A percentile compares a stretch with the other conserved stretches of the same genome.
phyloP scores from a whole-genome alignment of 169 alveolate genomes.

The Eimeria sp. region DNA sequence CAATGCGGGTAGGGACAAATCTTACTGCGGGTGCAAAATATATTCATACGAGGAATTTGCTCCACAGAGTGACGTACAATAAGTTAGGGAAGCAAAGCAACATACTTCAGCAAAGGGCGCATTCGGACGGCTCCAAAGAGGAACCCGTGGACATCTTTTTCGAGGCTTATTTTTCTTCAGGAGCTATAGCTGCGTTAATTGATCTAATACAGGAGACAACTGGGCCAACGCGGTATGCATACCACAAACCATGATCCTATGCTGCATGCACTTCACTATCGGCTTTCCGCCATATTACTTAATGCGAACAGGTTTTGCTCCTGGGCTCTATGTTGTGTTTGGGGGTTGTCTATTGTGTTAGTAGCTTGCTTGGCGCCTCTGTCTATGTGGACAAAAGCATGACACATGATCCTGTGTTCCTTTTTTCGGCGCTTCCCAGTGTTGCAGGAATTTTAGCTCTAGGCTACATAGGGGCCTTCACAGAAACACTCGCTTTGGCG shows the following conservation, averaged over 20 bases:
- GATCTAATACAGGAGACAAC: conserved; percentile 95
- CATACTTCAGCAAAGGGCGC: background rate
- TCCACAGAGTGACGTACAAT: background rate
- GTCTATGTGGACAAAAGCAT: background rate
- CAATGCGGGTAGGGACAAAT: conserved; percentile 87
- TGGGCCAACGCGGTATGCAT: conserved; percentile 90
- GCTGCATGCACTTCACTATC: background rate
- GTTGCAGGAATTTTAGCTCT: conserved; percentile 97
- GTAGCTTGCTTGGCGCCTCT: too few relatives aligned
- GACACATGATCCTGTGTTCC: background rate
- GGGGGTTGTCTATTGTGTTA: too few relatives aligned
- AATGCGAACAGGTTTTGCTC: too few relatives aligned
- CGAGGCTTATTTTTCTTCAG: conserved; percentile 65
- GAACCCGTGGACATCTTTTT: background rate
- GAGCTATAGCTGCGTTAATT: conserved; percentile 97
- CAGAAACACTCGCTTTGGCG: conserved; percentile 96
- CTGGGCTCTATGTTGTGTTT: too few relatives aligned
- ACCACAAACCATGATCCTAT: background rate
- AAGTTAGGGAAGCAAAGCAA: too few relatives aligned
- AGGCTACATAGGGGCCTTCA: conserved; percentile 96
- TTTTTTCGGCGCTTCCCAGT: conserved; percentile 77
- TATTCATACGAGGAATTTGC: too few relatives aligned
- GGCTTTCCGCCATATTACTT: background rate
- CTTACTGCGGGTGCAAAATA: too few relatives aligned
- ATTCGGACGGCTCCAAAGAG: background rate